Base-by-base conservation (phyloP, 228 moss, liverwort and hornwort genomes). In the Sphagnum fallax region DNA sequence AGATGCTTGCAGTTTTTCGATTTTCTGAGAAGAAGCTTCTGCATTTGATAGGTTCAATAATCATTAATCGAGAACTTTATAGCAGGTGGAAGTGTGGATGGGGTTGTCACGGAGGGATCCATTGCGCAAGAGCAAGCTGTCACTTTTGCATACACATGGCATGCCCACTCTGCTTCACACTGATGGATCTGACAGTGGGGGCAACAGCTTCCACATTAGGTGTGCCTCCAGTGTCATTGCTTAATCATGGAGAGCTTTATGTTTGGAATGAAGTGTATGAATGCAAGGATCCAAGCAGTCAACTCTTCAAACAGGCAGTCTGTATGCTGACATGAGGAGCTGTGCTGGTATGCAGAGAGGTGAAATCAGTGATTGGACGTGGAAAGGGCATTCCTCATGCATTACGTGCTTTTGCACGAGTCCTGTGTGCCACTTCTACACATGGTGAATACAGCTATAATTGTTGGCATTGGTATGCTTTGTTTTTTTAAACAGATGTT, bases 81-180 rank as follows among this genome's bases (percentile, higher is more conserved):
- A 32, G 13, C 63, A 94, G 94, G 95, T 92, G 71, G 92, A 95
- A 76, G 83, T 95, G 50, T 95, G 95, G 95, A 90, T 95, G 92
- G 92, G 88, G 50, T 75, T 95, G 63, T 92, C 90, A 50, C 86
- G 83, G 52, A 80, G 92, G 62, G 95, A 95, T 67, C 88, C 90
- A 67, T 73, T 95, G 60, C 85, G 95, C 64, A 89, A 89, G 72
- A 60, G 71, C 70, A 95, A 95, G 78, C 67, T 92, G 70, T 79
- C 87, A 51, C 83, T 95, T 70, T 79, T 95, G 67, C 95, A 89
- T 74, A 81, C 85, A 52, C 95, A 95, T 78, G 80, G 80, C 52
- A 92, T 92, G 92, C 73, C 87, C 48, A 95, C 95, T 52, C 86
- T 79, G 73, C 75, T 84, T 60, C 87, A 90, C 73, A 79, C 87